A percentile compares a stretch with the other conserved stretches of the same genome.
These are phyloP conservation scores for Malania oleifera DNA, from an alignment of 164 flowering plant genomes.

Conservation along the genomic window DNA sequence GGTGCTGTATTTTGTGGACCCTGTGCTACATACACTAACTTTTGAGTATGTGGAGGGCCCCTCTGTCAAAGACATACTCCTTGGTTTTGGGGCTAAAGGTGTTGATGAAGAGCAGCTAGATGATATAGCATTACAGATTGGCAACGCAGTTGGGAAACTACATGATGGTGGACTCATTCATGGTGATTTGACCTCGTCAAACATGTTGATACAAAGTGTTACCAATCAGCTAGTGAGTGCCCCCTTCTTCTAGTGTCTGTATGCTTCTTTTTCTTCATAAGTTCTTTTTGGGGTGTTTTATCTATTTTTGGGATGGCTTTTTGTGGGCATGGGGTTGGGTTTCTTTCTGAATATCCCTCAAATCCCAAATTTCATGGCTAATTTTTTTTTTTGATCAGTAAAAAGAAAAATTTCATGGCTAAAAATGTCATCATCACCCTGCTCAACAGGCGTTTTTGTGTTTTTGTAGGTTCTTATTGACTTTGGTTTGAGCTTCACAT, in stretches of 20 bases:
- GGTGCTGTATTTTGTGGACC: conserved; percentile 66
- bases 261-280: neutral
- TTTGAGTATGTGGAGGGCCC: conserved; percentile 84
- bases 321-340: no score
- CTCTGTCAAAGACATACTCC: conserved; percentile 81
- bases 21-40: conserved; percentile 56
- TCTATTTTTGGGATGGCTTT: no score
- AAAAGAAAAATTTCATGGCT: no score
- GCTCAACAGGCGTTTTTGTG: neutral
- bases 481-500: conserved; percentile 91
- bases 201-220: conserved; percentile 61
- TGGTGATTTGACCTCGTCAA: conserved; percentile 96
- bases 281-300: neutral
- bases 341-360: no score
- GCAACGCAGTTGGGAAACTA: conserved; percentile 75
- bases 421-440: neutral
- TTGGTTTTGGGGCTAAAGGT: conserved; percentile 65
- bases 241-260: neutral
- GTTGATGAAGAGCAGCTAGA: conserved; percentile 53
- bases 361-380: no score
- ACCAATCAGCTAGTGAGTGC: conserved; percentile 80
- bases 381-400: no score
- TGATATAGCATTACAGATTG: conserved; percentile 78
- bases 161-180: conserved; percentile 96
- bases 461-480: conserved; percentile 80